Percentiles rank a stretch among this genome's conserved stretches.
Conservation (phyloP, 257 asterid species). For the Verbascum thapsus region DNA sequence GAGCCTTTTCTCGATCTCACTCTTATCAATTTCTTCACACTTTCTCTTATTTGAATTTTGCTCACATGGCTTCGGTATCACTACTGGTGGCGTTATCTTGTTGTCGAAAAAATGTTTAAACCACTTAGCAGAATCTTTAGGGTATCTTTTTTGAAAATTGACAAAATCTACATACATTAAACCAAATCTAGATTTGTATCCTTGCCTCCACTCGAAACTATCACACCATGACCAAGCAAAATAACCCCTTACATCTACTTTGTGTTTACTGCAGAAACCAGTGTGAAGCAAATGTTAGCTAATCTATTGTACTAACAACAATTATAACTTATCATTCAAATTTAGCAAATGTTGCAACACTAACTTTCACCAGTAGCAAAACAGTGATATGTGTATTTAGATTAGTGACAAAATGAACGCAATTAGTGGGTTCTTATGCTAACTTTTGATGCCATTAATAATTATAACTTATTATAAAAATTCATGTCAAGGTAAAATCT, state of each 20-base stretch:
- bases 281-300: not conserved
- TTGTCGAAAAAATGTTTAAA: constrained; percentile 21
- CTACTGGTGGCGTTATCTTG: too few relatives aligned
- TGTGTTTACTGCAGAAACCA: constrained; percentile 6
- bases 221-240: constrained; percentile 45
- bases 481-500: too few relatives aligned
- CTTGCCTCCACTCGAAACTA: constrained; percentile 43
- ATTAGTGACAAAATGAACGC: too few relatives aligned
- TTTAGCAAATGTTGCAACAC: too few relatives aligned
- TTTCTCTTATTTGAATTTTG: not conserved
- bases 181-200: constrained; percentile 44
- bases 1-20: not conserved
- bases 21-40: not conserved
- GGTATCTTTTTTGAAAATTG: constrained; percentile 25
- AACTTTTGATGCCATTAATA: too few relatives aligned
- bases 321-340: too few relatives aligned
- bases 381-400: too few relatives aligned
- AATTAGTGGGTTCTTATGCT: too few relatives aligned
- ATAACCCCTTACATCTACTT: constrained; percentile 33
- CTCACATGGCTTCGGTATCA: too few relatives aligned
- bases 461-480: too few relatives aligned
- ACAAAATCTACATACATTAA: constrained; percentile 34
- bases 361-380: too few relatives aligned
- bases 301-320: not conserved
- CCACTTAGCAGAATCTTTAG: constrained; percentile 35